Percentiles rank a stretch among this genome's conserved stretches.
Conservation (phyloP, 83 land plant genomes). For the Picea abies region DNA sequence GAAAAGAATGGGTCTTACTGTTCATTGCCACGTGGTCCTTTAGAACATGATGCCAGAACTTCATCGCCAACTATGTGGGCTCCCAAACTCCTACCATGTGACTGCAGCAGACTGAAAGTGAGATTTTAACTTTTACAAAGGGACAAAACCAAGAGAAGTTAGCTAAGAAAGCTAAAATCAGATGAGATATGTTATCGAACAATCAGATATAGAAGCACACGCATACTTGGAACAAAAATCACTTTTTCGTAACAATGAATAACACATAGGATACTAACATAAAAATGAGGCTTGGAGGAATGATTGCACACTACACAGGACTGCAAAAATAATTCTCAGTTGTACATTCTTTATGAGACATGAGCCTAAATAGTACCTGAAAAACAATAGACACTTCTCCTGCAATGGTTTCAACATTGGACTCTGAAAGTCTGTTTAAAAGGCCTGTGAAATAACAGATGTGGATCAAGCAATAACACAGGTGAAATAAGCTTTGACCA, state of each 20-base stretch:
- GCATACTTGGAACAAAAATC: neutral
- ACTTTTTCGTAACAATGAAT: neutral
- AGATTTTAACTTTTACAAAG: neutral
- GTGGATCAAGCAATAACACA: too few species aligned
- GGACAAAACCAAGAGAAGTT: neutral
- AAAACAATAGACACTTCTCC: constrained; percentile 66
- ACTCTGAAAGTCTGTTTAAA: constrained; percentile 90
- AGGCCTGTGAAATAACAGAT: constrained; percentile 53
- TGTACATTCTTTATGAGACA: neutral
- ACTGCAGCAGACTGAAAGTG: constrained; percentile 38
- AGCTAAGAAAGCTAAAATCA: neutral
- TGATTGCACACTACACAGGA: neutral
- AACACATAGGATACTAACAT: neutral
- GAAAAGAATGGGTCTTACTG: constrained; percentile 40
- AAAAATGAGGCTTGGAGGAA: neutral
- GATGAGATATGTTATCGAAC: neutral
- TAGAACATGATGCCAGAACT: constrained; percentile 76
- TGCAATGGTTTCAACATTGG: constrained; percentile 91
- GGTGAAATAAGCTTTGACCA: too few species aligned
- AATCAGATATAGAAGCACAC: neutral
- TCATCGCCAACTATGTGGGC: constrained; percentile 72
- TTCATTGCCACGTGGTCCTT: constrained; percentile 97
- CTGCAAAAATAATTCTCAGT: neutral
- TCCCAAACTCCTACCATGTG: constrained; percentile 65
- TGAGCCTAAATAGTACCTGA: constrained; percentile 42